phyloP scores from a whole-genome alignment of 441 rosid species.

The Syzygium syzygioides region DNA sequence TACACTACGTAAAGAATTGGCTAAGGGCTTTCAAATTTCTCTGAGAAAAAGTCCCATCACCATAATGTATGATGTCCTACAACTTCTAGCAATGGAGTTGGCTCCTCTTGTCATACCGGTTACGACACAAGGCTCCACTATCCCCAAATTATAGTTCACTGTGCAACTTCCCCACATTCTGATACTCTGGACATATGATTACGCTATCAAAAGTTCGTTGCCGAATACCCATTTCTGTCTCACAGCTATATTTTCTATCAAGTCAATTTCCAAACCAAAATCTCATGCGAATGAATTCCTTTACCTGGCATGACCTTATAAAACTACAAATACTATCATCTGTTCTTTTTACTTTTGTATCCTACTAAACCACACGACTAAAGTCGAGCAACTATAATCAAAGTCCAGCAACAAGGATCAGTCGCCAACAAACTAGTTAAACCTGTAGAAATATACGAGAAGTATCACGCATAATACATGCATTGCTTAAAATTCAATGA shows the following conservation, averaged over 20 bases:
- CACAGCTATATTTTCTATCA: neutral
- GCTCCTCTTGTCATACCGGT: neutral
- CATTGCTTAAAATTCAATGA: neutral
- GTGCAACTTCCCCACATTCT: neutral
- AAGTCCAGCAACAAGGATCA: neutral
- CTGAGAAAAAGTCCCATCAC: neutral
- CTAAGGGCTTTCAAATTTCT: neutral
- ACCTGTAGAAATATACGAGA: neutral
- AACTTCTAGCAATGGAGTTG: neutral
- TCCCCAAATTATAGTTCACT: neutral
- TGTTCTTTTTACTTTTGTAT: neutral
- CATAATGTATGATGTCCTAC: neutral
- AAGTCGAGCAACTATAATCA: neutral
- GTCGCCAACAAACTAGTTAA: neutral
- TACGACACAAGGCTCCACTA: neutral
- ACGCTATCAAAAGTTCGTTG: neutral
- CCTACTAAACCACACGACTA: neutral
- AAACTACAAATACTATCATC: neutral
- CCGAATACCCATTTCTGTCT: neutral
- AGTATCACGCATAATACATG: neutral
- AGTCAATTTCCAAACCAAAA: neutral
- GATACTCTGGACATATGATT: neutral
- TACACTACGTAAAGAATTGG: neutral
- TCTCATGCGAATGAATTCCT: neutral
- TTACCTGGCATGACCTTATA: neutral